Evolutionary conservation across 2,329 filamentous ascomycete genomes (phyloP), one percentile per base, ranked within the genome.

Genomic region (Venturia nashicola): DNA sequence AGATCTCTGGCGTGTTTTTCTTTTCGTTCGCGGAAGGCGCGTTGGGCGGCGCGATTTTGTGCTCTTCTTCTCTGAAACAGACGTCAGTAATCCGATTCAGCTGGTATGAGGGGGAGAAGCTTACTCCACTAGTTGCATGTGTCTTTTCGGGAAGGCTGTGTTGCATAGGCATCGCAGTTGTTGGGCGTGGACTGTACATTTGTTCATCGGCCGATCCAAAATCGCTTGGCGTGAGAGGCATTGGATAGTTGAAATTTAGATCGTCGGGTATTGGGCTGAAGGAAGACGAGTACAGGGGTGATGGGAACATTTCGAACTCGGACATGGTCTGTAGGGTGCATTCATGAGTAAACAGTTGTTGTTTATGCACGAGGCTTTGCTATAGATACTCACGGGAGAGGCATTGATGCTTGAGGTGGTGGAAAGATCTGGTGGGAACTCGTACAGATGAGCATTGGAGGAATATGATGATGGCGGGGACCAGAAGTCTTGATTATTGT

Each of bases 1-100:
- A 87, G 79, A 68, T 87, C 84, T 66, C 82, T 81, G 69, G 86
- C 86, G 66, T 85, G 81, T 71, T 86, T 84, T 69, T 87, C 83
- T 69, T 86, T 86, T 62, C 83, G 78, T 70, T 86, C 83, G 59
- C 83, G 77, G 69, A 85, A 86, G 0, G 83, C 83, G 65, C 83
- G 76, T 70, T 86, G 83, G 2, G 83, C 85, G 46, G 83, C 83
- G 63, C 83, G 79, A 68, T 85, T 85, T 68, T 85, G 83, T 57
- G 82, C 83, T 70, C 83, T 77, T 65, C 83, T 80, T 59, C 82
- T 79, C 81, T 84, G 69, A 42, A 54, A 7, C 20, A 57, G 67
- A 68, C 66, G 72, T 65, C 64, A 61, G 63, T 16, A 27, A 14
- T 23, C n/a, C 20, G 4, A 7, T 2, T n/a, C 43, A 39, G 36